Conservation (phyloP, 2,329 filamentous ascomycete species). For the Fusarium sp. region DNA sequence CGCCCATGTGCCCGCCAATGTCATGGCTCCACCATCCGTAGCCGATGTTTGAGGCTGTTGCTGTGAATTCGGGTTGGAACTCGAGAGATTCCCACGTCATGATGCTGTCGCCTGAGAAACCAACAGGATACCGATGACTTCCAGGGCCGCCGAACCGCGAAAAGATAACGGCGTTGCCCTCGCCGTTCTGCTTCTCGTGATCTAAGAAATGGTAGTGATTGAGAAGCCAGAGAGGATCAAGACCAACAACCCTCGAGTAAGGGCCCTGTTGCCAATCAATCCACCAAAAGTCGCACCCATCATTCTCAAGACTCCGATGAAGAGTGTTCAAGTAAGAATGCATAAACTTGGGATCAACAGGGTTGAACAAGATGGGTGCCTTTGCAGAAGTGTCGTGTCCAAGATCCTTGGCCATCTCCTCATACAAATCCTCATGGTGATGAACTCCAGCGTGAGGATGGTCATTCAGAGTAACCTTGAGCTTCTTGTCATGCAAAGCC, state of each 20-base stretch:
- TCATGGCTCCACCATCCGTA: slow-evolving; percentile 79
- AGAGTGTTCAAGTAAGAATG: slow-evolving; percentile 70
- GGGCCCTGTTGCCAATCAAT: slow-evolving; percentile 76
- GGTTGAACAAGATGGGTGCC: slow-evolving; percentile 68
- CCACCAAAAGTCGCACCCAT: slow-evolving; percentile 75
- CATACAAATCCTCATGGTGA: slow-evolving; percentile 67
- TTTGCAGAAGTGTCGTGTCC: slow-evolving; percentile 62
- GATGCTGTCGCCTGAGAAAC: slow-evolving; percentile 72
- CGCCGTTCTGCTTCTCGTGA: slow-evolving; percentile 50
- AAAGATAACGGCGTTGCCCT: slow-evolving; percentile 62
- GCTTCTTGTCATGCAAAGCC: slow-evolving; percentile 62
- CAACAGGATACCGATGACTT: slow-evolving; percentile 73
- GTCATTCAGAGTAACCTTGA: slow-evolving; percentile 70
- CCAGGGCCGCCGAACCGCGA: slow-evolving; percentile 73
- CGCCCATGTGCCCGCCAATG: slow-evolving; percentile 72
- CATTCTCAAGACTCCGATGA: slow-evolving; percentile 65
- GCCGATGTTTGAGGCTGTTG: slow-evolving; percentile 74
- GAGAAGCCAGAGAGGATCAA: slow-evolving; percentile 74
- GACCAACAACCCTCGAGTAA: slow-evolving; percentile 64
- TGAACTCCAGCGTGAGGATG: slow-evolving; percentile 72
- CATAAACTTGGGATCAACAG: slow-evolving; percentile 64
- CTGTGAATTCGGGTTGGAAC: slow-evolving; percentile 76
- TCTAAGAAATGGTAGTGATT: slow-evolving; percentile 75
- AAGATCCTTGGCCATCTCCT: slow-evolving; percentile 64
- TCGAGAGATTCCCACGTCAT: slow-evolving; percentile 70